These are phyloP conservation scores for Spathaspora sp. DNA, from an alignment of 1,139 yeast genomes.

Conservation along the genomic window DNA sequence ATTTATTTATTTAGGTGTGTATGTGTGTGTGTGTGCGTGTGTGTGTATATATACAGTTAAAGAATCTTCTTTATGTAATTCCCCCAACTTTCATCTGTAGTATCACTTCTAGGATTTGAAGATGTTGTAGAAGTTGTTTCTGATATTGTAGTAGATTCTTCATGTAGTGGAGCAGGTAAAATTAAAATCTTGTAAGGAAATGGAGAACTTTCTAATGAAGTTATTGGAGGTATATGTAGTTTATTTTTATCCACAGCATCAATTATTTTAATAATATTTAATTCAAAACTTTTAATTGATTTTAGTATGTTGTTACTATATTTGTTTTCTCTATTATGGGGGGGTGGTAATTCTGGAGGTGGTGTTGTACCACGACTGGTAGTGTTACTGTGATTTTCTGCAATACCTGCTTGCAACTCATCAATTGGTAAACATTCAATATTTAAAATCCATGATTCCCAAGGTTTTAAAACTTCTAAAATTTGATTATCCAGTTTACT, in stretches of 20 bases:
- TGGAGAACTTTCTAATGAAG: conserved; percentile 64
- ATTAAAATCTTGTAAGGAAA: conserved; percentile 55
- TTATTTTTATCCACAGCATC: conserved; percentile 54
- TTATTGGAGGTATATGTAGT: conserved; percentile 73
- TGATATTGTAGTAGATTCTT: not conserved
- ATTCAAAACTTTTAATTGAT: conserved; percentile 41
- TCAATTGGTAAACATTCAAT: conserved; percentile 34
- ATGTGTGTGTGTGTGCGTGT: too few species aligned
- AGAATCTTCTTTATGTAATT: conserved; percentile 48
- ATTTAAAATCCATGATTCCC: conserved; percentile 47
- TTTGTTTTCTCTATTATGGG: conserved; percentile 4
- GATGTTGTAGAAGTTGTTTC: not conserved
- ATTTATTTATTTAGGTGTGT: too few species aligned
- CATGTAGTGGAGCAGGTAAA: not conserved
- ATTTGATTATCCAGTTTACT: conserved; percentile 18
- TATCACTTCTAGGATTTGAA: conserved; percentile 5
- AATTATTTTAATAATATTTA: conserved; percentile 46
- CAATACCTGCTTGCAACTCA: not conserved
- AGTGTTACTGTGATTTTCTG: not conserved
- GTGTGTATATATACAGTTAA: conserved; percentile 18
- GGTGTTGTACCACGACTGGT: too few species aligned
- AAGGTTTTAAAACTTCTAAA: conserved; percentile 23
- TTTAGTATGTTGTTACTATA: conserved; percentile 16
- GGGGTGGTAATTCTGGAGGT: conserved; percentile 1
- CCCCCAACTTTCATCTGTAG: conserved; percentile 44